Percentiles rank a stretch among this genome's conserved stretches.
These are phyloP conservation scores for Dictyostelium purpureum DNA, from an alignment of 78 protist genomes.

Conservation along the genomic window DNA sequence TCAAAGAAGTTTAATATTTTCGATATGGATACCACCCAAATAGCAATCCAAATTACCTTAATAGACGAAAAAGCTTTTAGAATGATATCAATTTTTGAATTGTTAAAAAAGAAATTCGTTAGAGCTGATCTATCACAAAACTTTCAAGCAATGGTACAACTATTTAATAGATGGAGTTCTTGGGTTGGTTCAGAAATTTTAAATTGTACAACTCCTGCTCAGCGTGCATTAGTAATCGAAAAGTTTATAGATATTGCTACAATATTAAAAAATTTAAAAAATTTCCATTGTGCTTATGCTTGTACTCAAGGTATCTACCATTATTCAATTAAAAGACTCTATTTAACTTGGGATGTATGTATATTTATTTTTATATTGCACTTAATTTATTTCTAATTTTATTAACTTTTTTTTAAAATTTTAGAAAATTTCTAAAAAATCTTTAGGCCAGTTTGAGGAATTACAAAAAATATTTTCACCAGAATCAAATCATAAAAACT, in stretches of 20 bases:
- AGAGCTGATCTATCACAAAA: conserved; percentile 34
- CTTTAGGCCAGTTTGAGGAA: not conserved
- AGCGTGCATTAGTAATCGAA: conserved; percentile 40
- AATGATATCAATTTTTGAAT: conserved; percentile 3
- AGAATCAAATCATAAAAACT: conserved; percentile 46
- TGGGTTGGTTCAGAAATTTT: conserved; percentile 68
- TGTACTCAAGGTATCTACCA: conserved; percentile 49
- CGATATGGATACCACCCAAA: conserved; percentile 27
- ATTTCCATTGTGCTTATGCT: conserved; percentile 56
- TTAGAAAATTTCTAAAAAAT: conserved; percentile 28
- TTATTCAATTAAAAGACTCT: conserved; percentile 32
- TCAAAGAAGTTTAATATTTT: not conserved
- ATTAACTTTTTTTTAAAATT: no score
- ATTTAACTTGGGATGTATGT: conserved; percentile 55
- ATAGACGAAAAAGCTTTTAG: conserved; percentile 54
- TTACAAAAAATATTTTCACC: conserved; percentile 31
- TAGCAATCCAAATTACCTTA: conserved; percentile 42
- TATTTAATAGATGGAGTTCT: conserved; percentile 70
- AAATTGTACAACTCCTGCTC: not conserved
- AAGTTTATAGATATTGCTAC: conserved; percentile 38
- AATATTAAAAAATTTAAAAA: not conserved
- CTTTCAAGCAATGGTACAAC: conserved; percentile 41
- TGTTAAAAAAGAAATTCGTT: conserved; percentile 24
- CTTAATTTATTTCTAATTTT: no score
- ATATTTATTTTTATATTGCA: no score